These are phyloP conservation scores for Tillandsia fasciculata DNA, from an alignment of 176 grass and related monocot species.

Conservation along the genomic window DNA sequence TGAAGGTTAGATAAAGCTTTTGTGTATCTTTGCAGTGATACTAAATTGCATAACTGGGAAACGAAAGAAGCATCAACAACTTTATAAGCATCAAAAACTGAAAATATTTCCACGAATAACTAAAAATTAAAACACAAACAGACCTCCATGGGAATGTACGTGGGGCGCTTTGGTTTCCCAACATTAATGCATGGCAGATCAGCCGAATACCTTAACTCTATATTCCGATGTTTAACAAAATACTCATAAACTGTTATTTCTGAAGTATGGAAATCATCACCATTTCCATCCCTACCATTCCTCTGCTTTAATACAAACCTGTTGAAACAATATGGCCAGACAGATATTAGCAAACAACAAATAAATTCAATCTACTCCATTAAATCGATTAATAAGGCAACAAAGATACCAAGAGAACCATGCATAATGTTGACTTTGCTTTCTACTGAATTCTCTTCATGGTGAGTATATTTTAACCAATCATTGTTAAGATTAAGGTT, in stretches of 20 bases:
- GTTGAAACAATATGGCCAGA: constrained; percentile 4
- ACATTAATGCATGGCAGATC: constrained; percentile 88
- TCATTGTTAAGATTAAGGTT: too few species aligned
- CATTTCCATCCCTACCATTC: constrained; percentile 34
- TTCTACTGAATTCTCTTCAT: too few species aligned
- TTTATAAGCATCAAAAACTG: constrained; percentile 7
- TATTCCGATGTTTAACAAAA: constrained; percentile 52
- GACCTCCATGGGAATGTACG: constrained; percentile 69
- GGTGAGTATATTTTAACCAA: too few species aligned
- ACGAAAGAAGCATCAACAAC: constrained; percentile 12
- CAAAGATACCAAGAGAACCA: neutral
- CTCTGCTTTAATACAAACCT: constrained; percentile 60
- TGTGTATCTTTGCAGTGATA: constrained; percentile 72
- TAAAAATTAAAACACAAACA: neutral
- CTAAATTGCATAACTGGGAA: constrained; percentile 45
- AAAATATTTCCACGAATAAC: neutral
- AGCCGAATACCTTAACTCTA: constrained; percentile 52
- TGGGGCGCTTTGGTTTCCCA: constrained; percentile 75
- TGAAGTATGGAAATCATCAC: constrained; percentile 16
- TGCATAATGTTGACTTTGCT: too few species aligned
- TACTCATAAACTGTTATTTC: constrained; percentile 70
- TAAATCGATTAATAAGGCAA: neutral
- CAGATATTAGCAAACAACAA: neutral
- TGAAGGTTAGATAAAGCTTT: constrained; percentile 59
- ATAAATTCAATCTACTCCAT: neutral